Percentiles rank a stretch among this genome's conserved stretches.
Conservation (phyloP, 805 yeast genomes). For the Nakazawaea ishiwadae region DNA sequence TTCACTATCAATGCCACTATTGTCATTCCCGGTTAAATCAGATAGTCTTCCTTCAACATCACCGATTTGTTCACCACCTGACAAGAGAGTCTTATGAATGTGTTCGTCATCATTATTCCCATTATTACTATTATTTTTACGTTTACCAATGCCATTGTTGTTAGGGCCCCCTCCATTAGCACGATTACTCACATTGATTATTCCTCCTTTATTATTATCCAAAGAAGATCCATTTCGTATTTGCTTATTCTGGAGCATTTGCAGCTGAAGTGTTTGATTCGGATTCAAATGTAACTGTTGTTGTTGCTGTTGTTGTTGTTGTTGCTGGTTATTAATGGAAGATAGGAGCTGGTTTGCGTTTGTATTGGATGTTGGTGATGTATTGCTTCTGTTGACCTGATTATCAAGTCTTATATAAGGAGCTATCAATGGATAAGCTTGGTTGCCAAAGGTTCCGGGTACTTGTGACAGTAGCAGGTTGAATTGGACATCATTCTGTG, state of each 20-base stretch:
- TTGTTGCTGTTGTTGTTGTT: neutral
- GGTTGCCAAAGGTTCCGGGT: neutral
- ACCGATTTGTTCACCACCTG: no score
- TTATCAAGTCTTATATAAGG: conserved; percentile 10
- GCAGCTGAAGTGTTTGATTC: neutral
- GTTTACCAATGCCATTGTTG: conserved; percentile 1
- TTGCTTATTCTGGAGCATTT: neutral
- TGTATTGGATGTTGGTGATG: no score
- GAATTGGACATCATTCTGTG: neutral
- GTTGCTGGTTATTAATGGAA: neutral
- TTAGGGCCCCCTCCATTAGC: no score
- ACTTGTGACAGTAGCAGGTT: conserved; percentile 4
- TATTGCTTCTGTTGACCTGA: conserved; percentile 8
- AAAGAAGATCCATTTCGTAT: neutral
- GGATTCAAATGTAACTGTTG: neutral
- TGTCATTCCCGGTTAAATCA: neutral
- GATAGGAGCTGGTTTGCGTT: neutral
- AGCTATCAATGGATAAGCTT: conserved; percentile 1
- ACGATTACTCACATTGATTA: no score
- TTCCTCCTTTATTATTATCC: no score
- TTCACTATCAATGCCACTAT: neutral
- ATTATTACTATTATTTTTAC: neutral
- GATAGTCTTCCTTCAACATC: neutral
- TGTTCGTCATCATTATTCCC: conserved; percentile 3
- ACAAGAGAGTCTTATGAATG: no score